Evolutionary conservation across 2,329 filamentous ascomycete genomes (phyloP), one percentile per base, ranked within the genome.

Genomic region (Fusarium tanahbumbuense): DNA sequence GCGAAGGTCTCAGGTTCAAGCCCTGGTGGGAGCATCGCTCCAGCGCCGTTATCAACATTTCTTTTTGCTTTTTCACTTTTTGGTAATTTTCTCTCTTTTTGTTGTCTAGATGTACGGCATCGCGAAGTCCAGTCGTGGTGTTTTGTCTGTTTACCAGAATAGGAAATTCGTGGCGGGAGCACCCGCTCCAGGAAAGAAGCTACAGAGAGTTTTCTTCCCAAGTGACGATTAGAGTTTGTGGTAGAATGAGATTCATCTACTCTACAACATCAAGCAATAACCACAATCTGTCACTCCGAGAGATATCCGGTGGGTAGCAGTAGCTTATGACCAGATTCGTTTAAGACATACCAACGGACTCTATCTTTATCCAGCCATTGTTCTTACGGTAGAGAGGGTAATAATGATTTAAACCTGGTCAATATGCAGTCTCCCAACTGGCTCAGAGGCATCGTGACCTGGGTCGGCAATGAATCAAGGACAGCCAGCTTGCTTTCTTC

Each of bases 1-100:
- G 72, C 70, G 72, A 64, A 73, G 72, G 72, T 73, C 72, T 72
- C 72, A 74, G 72, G 72, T 73, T 74, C 72, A 74, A 74, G 72
- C 72, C 72, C 72, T 74, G 70, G 70, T 70, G 72, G 72, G 72
- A 74, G 72, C 72, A 74, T 40, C 58, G 55, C 71, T 68, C 72
- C 63, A 59, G 18, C n/a, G 59, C 70, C 72, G 34, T 37, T 27
- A 30, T 71, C 59, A 58, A 37, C 50, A 18, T 55, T 28, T 3
- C 48, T 56, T 69, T 73, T 72, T 56, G 41, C 6, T 5, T 25
- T 49, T 42, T n/a, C 8, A 3, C 22, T 4, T 18, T 18, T 20
- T 5, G 10, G 18, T 37, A 6, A n/a, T n/a, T 20, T 28, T 34
- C 2, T 12, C 11, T n/a, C 22, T 37, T 25, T 22, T 49, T 28